These are phyloP conservation scores for Centaurea solstitialis DNA, from an alignment of 129 eudicot species.

Conservation along the genomic window DNA sequence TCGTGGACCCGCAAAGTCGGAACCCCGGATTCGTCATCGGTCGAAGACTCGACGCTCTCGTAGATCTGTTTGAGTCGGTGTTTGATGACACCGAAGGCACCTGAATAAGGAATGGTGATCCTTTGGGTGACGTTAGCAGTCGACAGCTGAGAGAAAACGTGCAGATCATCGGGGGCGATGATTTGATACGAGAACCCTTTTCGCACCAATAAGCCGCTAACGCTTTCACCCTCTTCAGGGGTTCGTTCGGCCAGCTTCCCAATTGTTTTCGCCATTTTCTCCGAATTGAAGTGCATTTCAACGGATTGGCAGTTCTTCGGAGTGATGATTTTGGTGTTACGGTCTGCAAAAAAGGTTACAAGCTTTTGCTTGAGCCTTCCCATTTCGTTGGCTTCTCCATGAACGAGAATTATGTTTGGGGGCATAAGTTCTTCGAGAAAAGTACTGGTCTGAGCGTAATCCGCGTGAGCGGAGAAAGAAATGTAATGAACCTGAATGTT, in stretches of 20 bases:
- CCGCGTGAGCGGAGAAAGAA: slow-evolving; percentile 97
- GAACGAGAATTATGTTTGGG: slow-evolving; percentile 90
- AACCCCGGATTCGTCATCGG: slow-evolving; percentile 67
- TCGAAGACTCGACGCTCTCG: slow-evolving; percentile 69
- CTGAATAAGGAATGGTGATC: slow-evolving; percentile 89
- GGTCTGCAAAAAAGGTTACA: slow-evolving; percentile 60
- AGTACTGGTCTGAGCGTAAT: slow-evolving; percentile 84
- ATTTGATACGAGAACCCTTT: slow-evolving; percentile 96
- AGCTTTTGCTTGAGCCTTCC: slow-evolving; percentile 92
- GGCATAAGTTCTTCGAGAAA: slow-evolving; percentile 96
- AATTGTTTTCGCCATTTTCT: slow-evolving; percentile 90
- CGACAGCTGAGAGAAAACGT: slow-evolving; percentile 82
- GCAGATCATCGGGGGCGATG: slow-evolving; percentile 90
- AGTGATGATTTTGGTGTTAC: slow-evolving; percentile 75
- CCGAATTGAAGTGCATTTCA: slow-evolving; percentile 83
- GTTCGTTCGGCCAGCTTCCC: slow-evolving; percentile 83
- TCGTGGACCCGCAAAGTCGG: slow-evolving; percentile 74
- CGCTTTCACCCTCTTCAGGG: slow-evolving; percentile 76
- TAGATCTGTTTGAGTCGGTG: slow-evolving; percentile 84
- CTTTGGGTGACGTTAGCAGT: slow-evolving; percentile 83
- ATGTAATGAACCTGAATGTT: slow-evolving; percentile 94
- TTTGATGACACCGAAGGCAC: slow-evolving; percentile 84
- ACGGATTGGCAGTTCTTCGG: slow-evolving; percentile 97
- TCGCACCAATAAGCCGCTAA: slow-evolving; percentile 80
- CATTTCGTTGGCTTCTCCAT: slow-evolving; percentile 97